These are phyloP conservation scores for Falciphora oryzae DNA, from an alignment of 2,329 filamentous ascomycete genomes.

Conservation along the genomic window DNA sequence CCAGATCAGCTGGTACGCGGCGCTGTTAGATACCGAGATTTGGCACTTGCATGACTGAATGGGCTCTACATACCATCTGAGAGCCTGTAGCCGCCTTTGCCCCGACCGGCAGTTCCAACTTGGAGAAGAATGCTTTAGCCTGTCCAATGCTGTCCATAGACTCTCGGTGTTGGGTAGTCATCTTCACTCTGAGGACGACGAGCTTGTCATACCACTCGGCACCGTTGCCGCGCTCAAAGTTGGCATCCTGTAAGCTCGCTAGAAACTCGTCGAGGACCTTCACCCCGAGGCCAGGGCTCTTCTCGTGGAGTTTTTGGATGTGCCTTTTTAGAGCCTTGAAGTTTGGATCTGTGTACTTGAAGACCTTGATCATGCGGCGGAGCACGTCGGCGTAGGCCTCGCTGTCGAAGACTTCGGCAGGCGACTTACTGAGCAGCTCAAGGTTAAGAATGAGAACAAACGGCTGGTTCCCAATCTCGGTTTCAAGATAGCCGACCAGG, in stretches of 20 bases:
- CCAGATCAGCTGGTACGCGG: conserved; percentile 65
- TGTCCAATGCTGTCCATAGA: conserved; percentile 21
- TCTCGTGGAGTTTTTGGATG: conserved; percentile 57
- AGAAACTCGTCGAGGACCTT: conserved; percentile 60
- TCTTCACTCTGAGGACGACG: conserved; percentile 62
- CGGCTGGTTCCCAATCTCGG: conserved; percentile 57
- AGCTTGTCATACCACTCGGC: conserved; percentile 59
- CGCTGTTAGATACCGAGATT: background rate
- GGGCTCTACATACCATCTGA: conserved; percentile 49
- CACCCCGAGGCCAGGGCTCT: conserved; percentile 41
- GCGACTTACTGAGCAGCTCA: conserved; percentile 51
- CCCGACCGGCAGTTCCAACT: conserved; percentile 42
- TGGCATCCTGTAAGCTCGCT: conserved; percentile 27
- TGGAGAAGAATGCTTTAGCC: conserved; percentile 33
- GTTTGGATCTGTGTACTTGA: conserved; percentile 51
- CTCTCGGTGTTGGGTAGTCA: conserved; percentile 46
- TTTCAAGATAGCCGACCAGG: conserved; percentile 55
- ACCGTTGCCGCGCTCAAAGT: background rate
- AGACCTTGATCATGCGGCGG: conserved; percentile 52
- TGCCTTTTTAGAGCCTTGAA: conserved; percentile 64
- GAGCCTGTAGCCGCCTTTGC: conserved; percentile 59
- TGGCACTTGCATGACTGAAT: background rate
- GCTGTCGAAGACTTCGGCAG: conserved; percentile 41
- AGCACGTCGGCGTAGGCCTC: conserved; percentile 48
- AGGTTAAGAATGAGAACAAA: conserved; percentile 63